phyloP scores from a whole-genome alignment of 257 asterid species.

The Nicotiana paniculata region DNA sequence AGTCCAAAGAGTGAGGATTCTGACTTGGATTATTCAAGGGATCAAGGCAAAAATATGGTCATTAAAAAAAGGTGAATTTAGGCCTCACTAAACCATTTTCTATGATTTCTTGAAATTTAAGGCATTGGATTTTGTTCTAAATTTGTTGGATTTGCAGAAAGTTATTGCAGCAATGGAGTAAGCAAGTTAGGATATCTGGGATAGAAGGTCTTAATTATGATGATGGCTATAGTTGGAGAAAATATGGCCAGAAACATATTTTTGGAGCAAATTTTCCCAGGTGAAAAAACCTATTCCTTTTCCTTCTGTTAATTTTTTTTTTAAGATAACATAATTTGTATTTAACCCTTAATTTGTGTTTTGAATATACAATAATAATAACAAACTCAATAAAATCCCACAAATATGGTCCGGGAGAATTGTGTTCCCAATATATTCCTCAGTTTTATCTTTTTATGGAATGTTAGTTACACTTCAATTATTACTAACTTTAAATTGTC shows the following conservation, averaged over 20 bases:
- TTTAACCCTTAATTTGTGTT: too few species aligned
- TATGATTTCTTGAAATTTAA: background rate
- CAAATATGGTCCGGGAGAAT: too few species aligned
- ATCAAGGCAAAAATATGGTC: background rate
- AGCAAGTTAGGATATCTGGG: constrained; percentile 39
- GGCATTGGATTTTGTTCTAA: background rate
- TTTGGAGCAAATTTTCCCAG: constrained; percentile 68
- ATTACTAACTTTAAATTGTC: too few species aligned
- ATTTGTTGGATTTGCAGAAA: constrained; percentile 41
- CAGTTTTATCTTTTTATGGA: too few species aligned
- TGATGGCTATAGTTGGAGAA: constrained; percentile 77
- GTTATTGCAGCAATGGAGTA: constrained; percentile 42
- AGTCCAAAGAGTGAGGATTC: background rate
- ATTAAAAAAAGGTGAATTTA: background rate
- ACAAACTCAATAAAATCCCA: too few species aligned
- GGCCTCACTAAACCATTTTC: background rate
- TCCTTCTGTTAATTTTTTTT: background rate
- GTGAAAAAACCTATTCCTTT: constrained; percentile 23
- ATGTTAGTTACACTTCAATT: too few species aligned
- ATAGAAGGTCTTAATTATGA: constrained; percentile 36
- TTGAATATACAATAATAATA: too few species aligned
- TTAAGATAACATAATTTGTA: too few species aligned
- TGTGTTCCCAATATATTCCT: too few species aligned
- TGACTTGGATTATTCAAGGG: background rate
- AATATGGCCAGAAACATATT: constrained; percentile 80